Conservation (phyloP, 2,329 filamentous ascomycete species). For the Fonsecaea monophora region DNA sequence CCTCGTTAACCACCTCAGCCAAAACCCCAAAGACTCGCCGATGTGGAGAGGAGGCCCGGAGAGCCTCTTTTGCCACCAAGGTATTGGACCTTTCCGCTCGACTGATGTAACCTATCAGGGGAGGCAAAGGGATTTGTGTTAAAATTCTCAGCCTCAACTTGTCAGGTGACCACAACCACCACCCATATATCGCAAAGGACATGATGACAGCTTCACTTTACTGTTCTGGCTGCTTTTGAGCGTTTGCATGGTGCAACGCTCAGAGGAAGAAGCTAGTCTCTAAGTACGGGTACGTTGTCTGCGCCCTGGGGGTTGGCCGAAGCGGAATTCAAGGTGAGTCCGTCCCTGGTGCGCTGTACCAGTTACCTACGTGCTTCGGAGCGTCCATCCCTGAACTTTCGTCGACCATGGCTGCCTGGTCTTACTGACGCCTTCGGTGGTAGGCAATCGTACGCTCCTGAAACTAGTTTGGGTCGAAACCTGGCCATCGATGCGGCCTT, state of each 20-base stretch:
- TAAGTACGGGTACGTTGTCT: not conserved
- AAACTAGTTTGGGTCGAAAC: not conserved
- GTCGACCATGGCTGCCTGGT: not conserved
- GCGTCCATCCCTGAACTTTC: not conserved
- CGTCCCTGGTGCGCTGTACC: not conserved
- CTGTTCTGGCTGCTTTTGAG: not conserved
- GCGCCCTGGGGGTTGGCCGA: not conserved
- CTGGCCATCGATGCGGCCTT: not conserved
- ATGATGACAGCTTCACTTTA: conserved; percentile 1
- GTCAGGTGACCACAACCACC: not conserved
- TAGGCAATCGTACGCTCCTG: not conserved
- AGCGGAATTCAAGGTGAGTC: not conserved
- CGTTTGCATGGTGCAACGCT: not conserved
- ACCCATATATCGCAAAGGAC: not conserved
- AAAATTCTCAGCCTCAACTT: not conserved
- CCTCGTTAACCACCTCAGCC: conserved; percentile 3
- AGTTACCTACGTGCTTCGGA: not conserved
- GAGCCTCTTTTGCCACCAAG: conserved; percentile 5
- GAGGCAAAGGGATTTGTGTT: not conserved
- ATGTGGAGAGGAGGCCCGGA: conserved; percentile 3
- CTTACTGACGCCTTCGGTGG: not conserved
- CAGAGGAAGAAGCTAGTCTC: not conserved
- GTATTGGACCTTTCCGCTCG: not conserved
- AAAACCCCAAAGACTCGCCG: not conserved
- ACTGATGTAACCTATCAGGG: not conserved